Evolutionary conservation across 305 asterid genomes (phyloP).

Genomic region (Solanum hybrid): DNA sequence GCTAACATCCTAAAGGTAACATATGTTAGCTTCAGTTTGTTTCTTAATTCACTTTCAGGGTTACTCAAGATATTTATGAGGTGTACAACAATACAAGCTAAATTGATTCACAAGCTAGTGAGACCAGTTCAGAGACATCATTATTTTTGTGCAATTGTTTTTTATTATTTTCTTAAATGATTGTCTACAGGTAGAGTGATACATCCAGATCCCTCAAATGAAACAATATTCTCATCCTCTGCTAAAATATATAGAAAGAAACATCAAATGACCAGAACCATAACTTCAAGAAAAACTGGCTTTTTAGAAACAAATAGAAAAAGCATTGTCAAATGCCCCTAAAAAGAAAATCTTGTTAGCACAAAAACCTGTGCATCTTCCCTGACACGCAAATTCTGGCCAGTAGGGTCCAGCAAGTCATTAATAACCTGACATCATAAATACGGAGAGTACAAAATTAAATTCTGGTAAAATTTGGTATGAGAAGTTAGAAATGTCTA

Average conservation of each 20-base stretch:
- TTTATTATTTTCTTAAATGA: background rate
- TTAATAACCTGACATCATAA: slow-evolving; percentile 69
- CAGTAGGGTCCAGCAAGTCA: slow-evolving; percentile 97
- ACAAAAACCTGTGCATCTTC: slow-evolving; percentile 91
- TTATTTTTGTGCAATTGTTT: background rate
- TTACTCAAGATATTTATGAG: background rate
- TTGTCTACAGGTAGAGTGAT: background rate
- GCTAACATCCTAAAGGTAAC: background rate
- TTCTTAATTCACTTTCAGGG: background rate
- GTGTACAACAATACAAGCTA: background rate
- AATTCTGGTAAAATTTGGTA: background rate
- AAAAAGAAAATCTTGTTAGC: background rate
- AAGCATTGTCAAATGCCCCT: background rate
- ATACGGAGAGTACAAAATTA: background rate
- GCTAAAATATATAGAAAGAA: background rate
- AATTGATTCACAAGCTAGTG: background rate
- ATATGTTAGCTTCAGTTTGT: background rate
- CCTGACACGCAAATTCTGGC: slow-evolving; percentile 97
- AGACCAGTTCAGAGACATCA: background rate
- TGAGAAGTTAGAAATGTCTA: background rate
- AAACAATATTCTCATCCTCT: background rate
- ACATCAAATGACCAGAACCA: background rate
- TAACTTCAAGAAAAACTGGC: background rate
- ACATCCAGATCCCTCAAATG: background rate
- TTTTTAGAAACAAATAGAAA: background rate